Percentiles rank a stretch among this genome's conserved stretches.
These are phyloP conservation scores for Rhizodiscina lignyota DNA, from an alignment of 495 filamentous ascomycete genomes.

Conservation along the genomic window DNA sequence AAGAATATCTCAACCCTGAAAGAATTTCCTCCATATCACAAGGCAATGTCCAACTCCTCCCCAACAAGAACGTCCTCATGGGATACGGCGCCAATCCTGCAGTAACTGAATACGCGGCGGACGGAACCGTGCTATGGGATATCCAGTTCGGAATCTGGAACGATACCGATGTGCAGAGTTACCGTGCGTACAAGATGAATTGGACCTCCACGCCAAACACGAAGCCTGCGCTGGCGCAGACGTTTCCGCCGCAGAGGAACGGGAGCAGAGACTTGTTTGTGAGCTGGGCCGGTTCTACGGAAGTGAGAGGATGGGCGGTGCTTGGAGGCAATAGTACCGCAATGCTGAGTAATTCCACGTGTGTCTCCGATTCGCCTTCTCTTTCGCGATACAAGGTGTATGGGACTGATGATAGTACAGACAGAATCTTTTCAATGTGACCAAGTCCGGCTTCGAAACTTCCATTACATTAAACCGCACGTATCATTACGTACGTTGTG, in stretches of 20 bases:
- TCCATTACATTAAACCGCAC: neutral
- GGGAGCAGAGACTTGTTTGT: neutral
- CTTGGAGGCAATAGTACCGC: neutral
- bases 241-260: neutral
- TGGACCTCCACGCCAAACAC: constrained; percentile 5
- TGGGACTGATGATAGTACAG: too few relatives aligned
- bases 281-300: constrained; percentile 6
- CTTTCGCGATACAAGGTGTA: too few relatives aligned
- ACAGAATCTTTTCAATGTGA: too few relatives aligned
- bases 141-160: constrained; percentile 10
- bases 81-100: constrained; percentile 7
- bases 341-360: too few relatives aligned
- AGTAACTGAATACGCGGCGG: constrained; percentile 5
- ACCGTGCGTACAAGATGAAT: constrained; percentile 5
- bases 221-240: constrained; percentile 2
- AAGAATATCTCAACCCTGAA: constrained; percentile 6
- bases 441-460: neutral
- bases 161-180: constrained; percentile 8
- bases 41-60: constrained; percentile 16
- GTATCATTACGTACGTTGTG: neutral
- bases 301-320: constrained; percentile 4
- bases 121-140: constrained; percentile 14
- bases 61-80: constrained; percentile 14
- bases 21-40: constrained; percentile 13
- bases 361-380: too few relatives aligned